Conservation (phyloP, 257 asterid species). For the Nicotiana tabacum region DNA sequence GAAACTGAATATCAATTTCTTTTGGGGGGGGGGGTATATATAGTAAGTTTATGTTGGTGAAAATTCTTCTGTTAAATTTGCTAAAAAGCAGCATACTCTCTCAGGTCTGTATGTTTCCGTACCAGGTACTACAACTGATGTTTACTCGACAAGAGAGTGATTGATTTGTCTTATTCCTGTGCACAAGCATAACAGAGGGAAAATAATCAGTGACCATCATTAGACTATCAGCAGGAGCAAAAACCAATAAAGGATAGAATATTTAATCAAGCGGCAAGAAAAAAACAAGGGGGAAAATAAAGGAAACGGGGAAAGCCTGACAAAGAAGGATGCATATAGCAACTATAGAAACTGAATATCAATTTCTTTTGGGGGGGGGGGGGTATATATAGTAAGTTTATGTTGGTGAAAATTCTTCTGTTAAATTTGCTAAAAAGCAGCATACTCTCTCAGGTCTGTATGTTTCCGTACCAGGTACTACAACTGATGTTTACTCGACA, state of each 20-base stretch:
- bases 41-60: not conserved
- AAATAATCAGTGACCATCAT: no score
- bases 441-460: not conserved
- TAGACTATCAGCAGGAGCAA: conserved; percentile 3
- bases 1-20: not conserved
- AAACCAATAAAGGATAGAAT: not conserved
- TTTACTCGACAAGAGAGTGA: no score
- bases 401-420: not conserved
- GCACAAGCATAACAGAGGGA: no score
- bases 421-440: not conserved
- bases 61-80: not conserved
- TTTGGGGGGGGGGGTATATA: not conserved
- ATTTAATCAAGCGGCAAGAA: not conserved
- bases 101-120: not conserved
- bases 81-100: not conserved
- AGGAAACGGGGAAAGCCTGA: not conserved
- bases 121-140: not conserved
- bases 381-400: not conserved
- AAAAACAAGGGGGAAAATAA: not conserved
- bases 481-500: not conserved
- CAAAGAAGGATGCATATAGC: not conserved
- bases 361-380: not conserved
- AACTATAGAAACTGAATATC: not conserved
- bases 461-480: not conserved
- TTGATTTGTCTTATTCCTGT: no score